Percentiles rank a stretch among this genome's conserved stretches.
Evolutionary conservation across 2,329 filamentous ascomycete species (phyloP).

Genomic region (Arthroderma sp.): DNA sequence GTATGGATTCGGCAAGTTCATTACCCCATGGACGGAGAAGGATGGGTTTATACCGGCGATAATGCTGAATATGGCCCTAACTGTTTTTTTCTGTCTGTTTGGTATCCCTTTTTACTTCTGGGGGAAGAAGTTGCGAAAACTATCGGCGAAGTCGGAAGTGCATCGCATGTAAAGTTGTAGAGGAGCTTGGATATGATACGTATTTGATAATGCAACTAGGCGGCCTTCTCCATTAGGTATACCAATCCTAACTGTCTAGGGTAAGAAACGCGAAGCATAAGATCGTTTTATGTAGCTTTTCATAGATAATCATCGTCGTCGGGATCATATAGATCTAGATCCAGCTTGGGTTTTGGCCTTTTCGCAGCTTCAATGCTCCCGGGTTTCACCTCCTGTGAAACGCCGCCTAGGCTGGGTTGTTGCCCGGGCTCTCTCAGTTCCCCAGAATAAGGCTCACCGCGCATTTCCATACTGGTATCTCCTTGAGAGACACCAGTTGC

Average conservation of each 20-base stretch:
- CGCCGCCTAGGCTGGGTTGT: too few relatives aligned
- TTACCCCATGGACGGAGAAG: constrained; percentile 39
- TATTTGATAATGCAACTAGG: too few relatives aligned
- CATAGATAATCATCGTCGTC: constrained; percentile 29
- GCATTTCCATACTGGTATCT: constrained; percentile 20
- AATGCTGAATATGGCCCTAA: constrained; percentile 46
- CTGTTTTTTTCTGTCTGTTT: constrained; percentile 41
- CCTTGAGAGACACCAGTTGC: not conserved
- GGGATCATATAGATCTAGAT: constrained; percentile 33
- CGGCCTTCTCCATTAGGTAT: too few relatives aligned
- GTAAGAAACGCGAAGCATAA: too few relatives aligned
- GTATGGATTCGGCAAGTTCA: constrained; percentile 45
- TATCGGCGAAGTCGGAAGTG: constrained; percentile 43
- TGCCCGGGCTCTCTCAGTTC: not conserved
- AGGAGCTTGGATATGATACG: not conserved
- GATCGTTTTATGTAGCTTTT: not conserved
- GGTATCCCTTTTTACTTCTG: constrained; percentile 44
- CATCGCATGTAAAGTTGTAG: constrained; percentile 32
- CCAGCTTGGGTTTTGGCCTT: constrained; percentile 25
- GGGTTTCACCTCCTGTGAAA: too few relatives aligned
- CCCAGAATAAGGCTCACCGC: constrained; percentile 12
- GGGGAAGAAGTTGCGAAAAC: constrained; percentile 46
- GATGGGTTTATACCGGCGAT: constrained; percentile 43
- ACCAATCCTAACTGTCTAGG: too few relatives aligned
- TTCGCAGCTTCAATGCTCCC: too few relatives aligned